Conservation (phyloP, 2,329 filamentous ascomycete genomes). For the Xylaria sp. region DNA sequence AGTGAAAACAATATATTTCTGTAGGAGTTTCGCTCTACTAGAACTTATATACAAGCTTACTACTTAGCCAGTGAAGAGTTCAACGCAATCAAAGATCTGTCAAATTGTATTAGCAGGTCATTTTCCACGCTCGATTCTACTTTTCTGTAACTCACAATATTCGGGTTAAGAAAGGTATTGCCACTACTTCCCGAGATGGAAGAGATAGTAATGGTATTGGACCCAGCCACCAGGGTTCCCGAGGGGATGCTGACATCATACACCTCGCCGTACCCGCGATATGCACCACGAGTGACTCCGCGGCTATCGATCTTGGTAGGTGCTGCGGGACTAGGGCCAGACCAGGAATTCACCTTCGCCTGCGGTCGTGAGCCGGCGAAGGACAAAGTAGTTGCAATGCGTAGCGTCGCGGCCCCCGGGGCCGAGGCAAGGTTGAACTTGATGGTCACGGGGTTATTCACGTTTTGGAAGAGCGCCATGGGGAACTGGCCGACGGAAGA, state of each 20-base stretch:
- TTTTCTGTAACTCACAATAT: constrained; percentile 54
- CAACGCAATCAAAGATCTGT: constrained; percentile 50
- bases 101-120: background rate
- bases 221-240: constrained; percentile 66
- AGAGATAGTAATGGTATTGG: constrained; percentile 71
- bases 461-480: constrained; percentile 71
- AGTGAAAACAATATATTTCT: background rate
- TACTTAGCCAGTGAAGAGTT: constrained; percentile 44
- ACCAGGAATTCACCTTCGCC: constrained; percentile 66
- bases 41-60: background rate
- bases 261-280: constrained; percentile 70
- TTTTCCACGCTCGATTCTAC: constrained; percentile 14
- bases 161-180: constrained; percentile 65
- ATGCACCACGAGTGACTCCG: constrained; percentile 72
- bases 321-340: constrained; percentile 58
- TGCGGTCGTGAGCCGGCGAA: constrained; percentile 69
- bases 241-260: constrained; percentile 70
- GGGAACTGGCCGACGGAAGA: constrained; percentile 65
- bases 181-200: constrained; percentile 69
- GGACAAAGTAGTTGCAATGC: constrained; percentile 71
- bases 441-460: constrained; percentile 70
- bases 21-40: background rate
- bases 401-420: constrained; percentile 63
- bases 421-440: constrained; percentile 64
- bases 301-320: constrained; percentile 72